Percentiles rank a stretch among this genome's conserved stretches.
phyloP scores from a whole-genome alignment of 2,329 filamentous ascomycete species.

The Alternaria triticimaculans region DNA sequence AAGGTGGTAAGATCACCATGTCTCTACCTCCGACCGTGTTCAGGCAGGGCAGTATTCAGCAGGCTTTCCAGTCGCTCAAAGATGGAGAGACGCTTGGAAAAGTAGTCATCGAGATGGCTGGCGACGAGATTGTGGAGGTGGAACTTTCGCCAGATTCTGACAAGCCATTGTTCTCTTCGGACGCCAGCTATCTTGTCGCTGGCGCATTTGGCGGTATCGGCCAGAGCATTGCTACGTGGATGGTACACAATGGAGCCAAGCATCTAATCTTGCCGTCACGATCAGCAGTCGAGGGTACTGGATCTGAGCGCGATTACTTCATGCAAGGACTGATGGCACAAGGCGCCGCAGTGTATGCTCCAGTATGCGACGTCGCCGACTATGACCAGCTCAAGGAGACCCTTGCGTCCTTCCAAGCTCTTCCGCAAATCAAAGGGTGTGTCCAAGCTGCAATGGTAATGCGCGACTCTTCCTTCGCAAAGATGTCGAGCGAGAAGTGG shows the following conservation, averaged over 20 bases:
- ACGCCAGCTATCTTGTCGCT: conserved; percentile 31
- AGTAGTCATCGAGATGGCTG: conserved; percentile 14
- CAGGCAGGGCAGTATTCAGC: conserved; percentile 16
- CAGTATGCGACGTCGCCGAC: conserved; percentile 27
- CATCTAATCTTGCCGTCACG: conserved; percentile 29
- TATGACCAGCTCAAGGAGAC: conserved; percentile 1
- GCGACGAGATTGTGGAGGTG: conserved; percentile 12
- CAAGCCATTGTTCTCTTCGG: conserved; percentile 9
- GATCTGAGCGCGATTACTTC: conserved; percentile 7
- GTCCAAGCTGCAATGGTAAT: conserved; percentile 33
- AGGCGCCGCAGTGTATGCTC: conserved; percentile 16
- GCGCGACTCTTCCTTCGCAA: conserved; percentile 24
- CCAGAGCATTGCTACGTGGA: conserved; percentile 24
- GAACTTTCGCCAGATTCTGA: background rate
- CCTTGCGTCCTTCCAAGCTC: conserved; percentile 4
- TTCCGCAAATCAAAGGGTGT: conserved; percentile 33
- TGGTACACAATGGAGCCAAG: conserved; percentile 27
- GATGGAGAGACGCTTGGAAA: conserved; percentile 7
- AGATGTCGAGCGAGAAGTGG: conserved; percentile 27
- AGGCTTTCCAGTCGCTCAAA: conserved; percentile 25
- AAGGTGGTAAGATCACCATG: background rate
- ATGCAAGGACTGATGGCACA: conserved; percentile 11
- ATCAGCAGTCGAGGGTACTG: conserved; percentile 7
- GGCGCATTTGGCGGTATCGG: conserved; percentile 37
- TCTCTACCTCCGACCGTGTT: conserved; percentile 1